Evolutionary conservation across 2,329 filamentous ascomycete genomes (phyloP).

Genomic region (Bipolaris zeicola): DNA sequence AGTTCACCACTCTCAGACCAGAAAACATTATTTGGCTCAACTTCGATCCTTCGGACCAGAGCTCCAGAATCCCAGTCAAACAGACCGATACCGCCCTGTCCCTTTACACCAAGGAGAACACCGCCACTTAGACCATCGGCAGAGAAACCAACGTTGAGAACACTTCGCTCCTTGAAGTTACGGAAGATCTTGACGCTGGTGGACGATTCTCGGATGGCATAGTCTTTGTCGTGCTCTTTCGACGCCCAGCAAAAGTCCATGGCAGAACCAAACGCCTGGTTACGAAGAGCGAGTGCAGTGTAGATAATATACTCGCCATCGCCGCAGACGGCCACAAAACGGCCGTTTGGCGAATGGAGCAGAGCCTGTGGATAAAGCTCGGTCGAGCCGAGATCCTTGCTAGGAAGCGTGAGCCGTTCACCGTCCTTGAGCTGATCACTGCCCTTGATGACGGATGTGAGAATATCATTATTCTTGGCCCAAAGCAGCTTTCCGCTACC

Average conservation of each 20-base stretch:
- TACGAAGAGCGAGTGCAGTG: conserved; percentile 92
- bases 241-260: conserved; percentile 96
- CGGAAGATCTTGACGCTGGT: conserved; percentile 97
- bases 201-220: conserved; percentile 91
- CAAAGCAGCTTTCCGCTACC: conserved; percentile 93
- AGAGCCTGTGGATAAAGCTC: conserved; percentile 96
- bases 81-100: conserved; percentile 91
- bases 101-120: conserved; percentile 89
- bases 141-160: conserved; percentile 92
- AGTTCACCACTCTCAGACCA: conserved; percentile 98
- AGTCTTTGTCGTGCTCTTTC: conserved; percentile 98
- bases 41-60: conserved; percentile 89
- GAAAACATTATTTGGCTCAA: conserved; percentile 75
- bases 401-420: conserved; percentile 80
- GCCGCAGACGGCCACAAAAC: conserved; percentile 87
- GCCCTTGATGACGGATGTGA: conserved; percentile 93
- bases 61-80: conserved; percentile 94
- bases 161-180: conserved; percentile 95
- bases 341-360: conserved; percentile 92
- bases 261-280: conserved; percentile 95
- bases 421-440: conserved; percentile 90
- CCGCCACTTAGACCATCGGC: conserved; percentile 90
- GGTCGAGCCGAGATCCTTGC: conserved; percentile 93
- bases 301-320: conserved; percentile 99
- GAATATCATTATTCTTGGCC: conserved; percentile 92